Conservation (phyloP, 2,329 filamentous ascomycete species). For the Epichloe scottii region DNA sequence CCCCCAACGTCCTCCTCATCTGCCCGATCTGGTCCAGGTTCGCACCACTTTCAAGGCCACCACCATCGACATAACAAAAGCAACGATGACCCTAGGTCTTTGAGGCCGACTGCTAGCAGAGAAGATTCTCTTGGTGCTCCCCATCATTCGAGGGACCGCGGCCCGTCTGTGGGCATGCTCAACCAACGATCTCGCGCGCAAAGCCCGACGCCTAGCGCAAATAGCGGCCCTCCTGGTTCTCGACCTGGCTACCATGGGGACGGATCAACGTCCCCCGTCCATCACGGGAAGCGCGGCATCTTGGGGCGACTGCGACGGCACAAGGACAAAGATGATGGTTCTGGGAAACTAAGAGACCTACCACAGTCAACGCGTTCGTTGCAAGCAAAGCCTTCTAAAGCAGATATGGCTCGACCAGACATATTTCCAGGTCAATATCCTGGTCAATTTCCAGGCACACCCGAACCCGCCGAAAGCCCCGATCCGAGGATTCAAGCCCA, state of each 20-base stretch:
- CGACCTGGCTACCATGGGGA: slow-evolving; percentile 33
- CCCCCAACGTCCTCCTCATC: slow-evolving; percentile 51
- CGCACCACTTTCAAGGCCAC: slow-evolving; percentile 54
- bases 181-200: slow-evolving; percentile 48
- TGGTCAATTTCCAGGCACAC: slow-evolving; percentile 15
- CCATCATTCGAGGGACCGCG: slow-evolving; percentile 38
- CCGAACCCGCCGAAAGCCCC: slow-evolving; percentile 17
- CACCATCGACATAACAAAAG: slow-evolving; percentile 57
- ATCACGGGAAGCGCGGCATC: slow-evolving; percentile 38
- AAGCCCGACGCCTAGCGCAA: slow-evolving; percentile 70
- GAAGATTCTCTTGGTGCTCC: slow-evolving; percentile 47
- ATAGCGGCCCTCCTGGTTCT: slow-evolving; percentile 41
- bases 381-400: slow-evolving; percentile 34
- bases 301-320: slow-evolving; percentile 38
- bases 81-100: slow-evolving; percentile 50
- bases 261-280: slow-evolving; percentile 46
- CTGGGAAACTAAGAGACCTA: slow-evolving; percentile 32
- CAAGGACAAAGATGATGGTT: slow-evolving; percentile 42
- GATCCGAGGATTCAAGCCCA: slow-evolving; percentile 15
- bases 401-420: slow-evolving; percentile 30
- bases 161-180: slow-evolving; percentile 32
- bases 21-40: slow-evolving; percentile 43
- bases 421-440: slow-evolving; percentile 22
- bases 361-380: slow-evolving; percentile 43
- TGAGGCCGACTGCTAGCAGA: slow-evolving; percentile 61